Percentiles rank a stretch among this genome's conserved stretches.
Conservation (phyloP, 352 stramenopile genomes). For the Globisporangium recalcitrans region DNA sequence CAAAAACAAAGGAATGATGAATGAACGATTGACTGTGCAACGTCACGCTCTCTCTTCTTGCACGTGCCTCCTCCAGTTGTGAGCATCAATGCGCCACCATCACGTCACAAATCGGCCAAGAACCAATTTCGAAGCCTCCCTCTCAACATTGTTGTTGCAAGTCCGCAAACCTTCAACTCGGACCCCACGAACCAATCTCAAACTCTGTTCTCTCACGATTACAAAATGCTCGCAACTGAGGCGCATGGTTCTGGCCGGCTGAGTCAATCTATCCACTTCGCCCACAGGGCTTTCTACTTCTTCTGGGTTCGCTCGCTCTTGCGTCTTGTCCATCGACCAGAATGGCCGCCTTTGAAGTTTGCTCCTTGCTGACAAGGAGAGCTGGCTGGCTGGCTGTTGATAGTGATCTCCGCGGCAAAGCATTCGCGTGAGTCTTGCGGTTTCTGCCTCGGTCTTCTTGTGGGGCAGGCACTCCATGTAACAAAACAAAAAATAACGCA, state of each 20-base stretch:
- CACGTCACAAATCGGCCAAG: neutral
- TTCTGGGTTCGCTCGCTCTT: neutral
- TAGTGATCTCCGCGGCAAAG: neutral
- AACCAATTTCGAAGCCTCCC: neutral
- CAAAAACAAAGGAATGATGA: slow-evolving; percentile 4
- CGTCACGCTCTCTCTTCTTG: neutral
- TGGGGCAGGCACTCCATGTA: too few relatives aligned
- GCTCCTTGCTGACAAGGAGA: too few relatives aligned
- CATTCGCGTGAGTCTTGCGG: neutral
- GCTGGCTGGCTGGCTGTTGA: neutral
- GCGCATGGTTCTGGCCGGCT: too few relatives aligned
- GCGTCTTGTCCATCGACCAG: neutral
- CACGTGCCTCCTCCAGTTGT: neutral
- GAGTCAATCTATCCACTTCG: neutral
- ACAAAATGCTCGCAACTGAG: too few relatives aligned
- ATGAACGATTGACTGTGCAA: slow-evolving; percentile 4
- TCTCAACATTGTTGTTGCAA: neutral
- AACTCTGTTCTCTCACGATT: neutral
- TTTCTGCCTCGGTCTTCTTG: too few relatives aligned
- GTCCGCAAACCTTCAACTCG: neutral
- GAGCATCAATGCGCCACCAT: neutral
- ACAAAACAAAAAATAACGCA: too few relatives aligned
- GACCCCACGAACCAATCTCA: neutral
- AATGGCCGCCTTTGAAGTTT: neutral
- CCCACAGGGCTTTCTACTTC: neutral